Base-by-base conservation (phyloP, 805 yeast species). In the Kuraishia molischiana region DNA sequence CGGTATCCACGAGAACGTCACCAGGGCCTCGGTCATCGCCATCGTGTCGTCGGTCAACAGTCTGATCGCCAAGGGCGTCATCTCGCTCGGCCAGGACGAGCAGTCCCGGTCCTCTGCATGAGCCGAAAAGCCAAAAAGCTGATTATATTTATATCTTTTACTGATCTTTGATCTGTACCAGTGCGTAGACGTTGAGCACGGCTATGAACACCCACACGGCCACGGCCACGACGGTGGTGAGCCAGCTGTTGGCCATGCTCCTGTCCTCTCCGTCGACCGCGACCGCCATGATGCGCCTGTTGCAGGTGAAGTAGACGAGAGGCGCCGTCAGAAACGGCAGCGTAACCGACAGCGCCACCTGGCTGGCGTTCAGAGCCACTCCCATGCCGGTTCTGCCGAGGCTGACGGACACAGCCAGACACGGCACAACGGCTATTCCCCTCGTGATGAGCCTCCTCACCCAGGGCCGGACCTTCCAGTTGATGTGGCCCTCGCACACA, bases 1-100 rank as follows among this genome's bases (percentile, higher is more conserved):
- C 41, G 97, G 95, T 53, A 77, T 86, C 44, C 80, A 85, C 55
- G 90, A 79, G 60, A 95, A 89, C 61, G 92, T 85, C 38, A 80
- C 95, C 19, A 81, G 79, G 52, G 92, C 96, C 35, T 79, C 95
- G 4, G 73, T 85, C 50, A 69, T 72, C 48, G 74, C 90, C 13
- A 67, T 82, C 44, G 53, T 79, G 32, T 76, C 89, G 15, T 69
- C 81, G 40, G 64, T 82, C 37, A 83, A 83, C 51, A 61, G 62
- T 35, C 56, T 72, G 37, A 41, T 53, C 24, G 47, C 44, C 24
- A 30, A 44, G 32, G 41, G 42, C 5, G 40, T 34, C 29, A 37
- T 47, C 29, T 42, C 48, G 28, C 22, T 44, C 8, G 31, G 17
- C 5, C 13, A 14, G 14, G n/a, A n/a, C n/a, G 31, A 28, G 31